phyloP scores from a whole-genome alignment of 441 rosid genomes.

The Brassica hybrid region DNA sequence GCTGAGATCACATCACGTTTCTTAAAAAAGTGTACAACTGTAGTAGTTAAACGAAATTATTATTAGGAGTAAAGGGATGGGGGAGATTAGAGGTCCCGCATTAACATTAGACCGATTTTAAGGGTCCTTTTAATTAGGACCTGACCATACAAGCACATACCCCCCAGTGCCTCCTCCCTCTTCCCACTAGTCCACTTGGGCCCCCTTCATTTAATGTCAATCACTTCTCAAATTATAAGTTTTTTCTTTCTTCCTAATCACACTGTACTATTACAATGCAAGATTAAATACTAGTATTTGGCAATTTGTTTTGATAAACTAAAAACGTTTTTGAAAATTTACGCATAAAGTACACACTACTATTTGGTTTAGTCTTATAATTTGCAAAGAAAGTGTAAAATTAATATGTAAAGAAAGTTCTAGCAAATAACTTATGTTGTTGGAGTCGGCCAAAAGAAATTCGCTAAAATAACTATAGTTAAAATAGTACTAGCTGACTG shows the following conservation, averaged over 20 bases:
- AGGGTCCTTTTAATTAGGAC: conserved; percentile 13
- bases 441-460: no score
- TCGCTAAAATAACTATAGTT: no score
- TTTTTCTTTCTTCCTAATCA: background rate
- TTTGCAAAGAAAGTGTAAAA: no score
- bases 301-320: no score
- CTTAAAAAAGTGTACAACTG: background rate
- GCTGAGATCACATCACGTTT: background rate
- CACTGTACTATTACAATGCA: background rate
- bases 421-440: no score
- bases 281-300: background rate
- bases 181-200: conserved; percentile 36
- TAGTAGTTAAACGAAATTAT: background rate
- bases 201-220: conserved; percentile 29
- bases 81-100: conserved; percentile 3
- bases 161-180: conserved; percentile 1
- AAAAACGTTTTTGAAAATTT: no score
- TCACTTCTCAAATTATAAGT: conserved; percentile 14
- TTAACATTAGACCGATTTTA: conserved; percentile 10
- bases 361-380: no score
- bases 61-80: background rate
- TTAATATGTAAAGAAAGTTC: no score
- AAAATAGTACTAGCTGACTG: no score
- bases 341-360: no score
- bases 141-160: conserved; percentile 25